Conservation (phyloP, 225 moss, liverwort and hornwort species). For the Marchantia paleacea region DNA sequence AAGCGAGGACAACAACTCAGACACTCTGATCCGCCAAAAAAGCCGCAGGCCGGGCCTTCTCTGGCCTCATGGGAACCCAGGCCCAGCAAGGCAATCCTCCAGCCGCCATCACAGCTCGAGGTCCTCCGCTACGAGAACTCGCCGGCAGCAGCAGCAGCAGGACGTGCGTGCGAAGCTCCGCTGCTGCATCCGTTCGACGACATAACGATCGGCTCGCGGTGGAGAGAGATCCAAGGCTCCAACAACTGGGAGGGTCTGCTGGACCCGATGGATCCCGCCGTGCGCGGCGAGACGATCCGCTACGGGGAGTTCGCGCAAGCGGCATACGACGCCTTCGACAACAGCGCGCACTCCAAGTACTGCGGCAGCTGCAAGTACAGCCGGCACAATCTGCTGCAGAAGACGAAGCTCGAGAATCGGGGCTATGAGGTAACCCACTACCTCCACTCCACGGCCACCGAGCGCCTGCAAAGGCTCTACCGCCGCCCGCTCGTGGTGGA, state of each 20-base stretch:
- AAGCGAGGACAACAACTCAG: no score
- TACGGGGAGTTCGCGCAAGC: constrained; percentile 75
- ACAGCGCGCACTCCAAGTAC: constrained; percentile 49
- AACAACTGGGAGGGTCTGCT: constrained; percentile 58
- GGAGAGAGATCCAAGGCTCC: constrained; percentile 66
- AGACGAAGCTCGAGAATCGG: constrained; percentile 49
- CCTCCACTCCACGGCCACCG: constrained; percentile 54
- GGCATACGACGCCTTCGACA: constrained; percentile 69
- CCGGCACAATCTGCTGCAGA: constrained; percentile 46
- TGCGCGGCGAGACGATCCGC: constrained; percentile 59
- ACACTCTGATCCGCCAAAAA: no score
- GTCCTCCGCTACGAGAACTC: no score
- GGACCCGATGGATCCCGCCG: constrained; percentile 58
- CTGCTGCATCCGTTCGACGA: no score
- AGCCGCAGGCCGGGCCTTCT: no score
- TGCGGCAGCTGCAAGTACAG: constrained; percentile 56
- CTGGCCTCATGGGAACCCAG: no score
- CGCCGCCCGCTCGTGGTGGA: no score
- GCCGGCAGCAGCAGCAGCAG: no score
- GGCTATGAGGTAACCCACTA: constrained; percentile 69
- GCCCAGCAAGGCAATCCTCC: no score
- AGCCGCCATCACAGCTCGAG: no score
- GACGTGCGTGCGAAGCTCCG: no score
- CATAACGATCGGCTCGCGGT: constrained; percentile 8
- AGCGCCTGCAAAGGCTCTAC: no score